Evolutionary conservation across 495 filamentous ascomycete species (phyloP).

Genomic region (Penicilliopsis zonata): DNA sequence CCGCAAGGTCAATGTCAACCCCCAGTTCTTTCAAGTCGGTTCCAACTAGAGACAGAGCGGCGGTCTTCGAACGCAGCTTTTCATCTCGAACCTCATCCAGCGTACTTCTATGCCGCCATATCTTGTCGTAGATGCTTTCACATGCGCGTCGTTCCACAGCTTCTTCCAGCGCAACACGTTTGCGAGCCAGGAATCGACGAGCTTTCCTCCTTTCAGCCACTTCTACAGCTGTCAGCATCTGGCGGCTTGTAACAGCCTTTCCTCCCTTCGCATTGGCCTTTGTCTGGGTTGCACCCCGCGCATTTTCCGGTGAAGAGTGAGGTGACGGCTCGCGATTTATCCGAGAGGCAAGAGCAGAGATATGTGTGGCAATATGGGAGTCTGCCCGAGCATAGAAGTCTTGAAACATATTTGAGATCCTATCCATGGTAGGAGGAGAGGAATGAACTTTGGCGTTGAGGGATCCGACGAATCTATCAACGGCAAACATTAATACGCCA

Average conservation of each 20-base stretch:
- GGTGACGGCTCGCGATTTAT: constrained; percentile 55
- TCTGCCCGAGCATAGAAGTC: constrained; percentile 84
- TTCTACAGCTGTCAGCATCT: constrained; percentile 87
- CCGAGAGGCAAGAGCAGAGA: constrained; percentile 64
- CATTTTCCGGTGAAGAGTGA: constrained; percentile 21
- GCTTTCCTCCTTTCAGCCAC: constrained; percentile 68
- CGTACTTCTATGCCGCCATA: constrained; percentile 85
- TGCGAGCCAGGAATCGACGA: constrained; percentile 62
- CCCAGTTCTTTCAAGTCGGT: constrained; percentile 82
- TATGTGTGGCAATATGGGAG: constrained; percentile 76
- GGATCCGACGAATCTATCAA: constrained; percentile 74
- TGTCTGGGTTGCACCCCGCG: constrained; percentile 6
- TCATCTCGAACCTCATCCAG: constrained; percentile 93
- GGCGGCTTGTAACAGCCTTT: constrained; percentile 43
- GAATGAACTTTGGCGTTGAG: constrained; percentile 79
- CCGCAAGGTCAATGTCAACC: constrained; percentile 49
- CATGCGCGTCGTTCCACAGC: constrained; percentile 83
- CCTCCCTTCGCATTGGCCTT: constrained; percentile 11
- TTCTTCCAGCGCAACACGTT: constrained; percentile 70
- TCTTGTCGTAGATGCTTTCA: constrained; percentile 71
- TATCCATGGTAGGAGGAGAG: constrained; percentile 71
- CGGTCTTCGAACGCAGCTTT: constrained; percentile 88
- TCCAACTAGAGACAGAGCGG: constrained; percentile 78
- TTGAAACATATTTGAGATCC: constrained; percentile 78
- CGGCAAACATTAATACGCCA: not conserved